Conservation (phyloP, 164 flowering plant species). For the Nymphaea thermarum region DNA sequence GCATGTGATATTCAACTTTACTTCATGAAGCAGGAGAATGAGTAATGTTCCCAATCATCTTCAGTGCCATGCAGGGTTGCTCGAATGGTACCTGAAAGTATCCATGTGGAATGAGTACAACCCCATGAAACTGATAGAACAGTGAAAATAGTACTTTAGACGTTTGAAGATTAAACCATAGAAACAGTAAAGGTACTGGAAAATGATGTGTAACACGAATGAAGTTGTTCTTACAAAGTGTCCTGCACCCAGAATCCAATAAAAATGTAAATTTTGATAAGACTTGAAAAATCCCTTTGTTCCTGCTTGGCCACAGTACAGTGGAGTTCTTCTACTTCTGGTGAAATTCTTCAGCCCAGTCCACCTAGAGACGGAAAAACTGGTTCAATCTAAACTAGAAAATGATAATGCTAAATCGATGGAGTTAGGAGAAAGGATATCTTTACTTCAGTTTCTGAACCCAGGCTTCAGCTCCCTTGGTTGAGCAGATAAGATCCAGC, state of each 20-base stretch:
- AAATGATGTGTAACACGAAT: too few species aligned
- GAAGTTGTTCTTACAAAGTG: conserved; percentile 21
- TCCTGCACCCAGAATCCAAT: conserved; percentile 25
- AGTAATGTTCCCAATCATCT: conserved; percentile 50
- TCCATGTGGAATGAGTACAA: neutral
- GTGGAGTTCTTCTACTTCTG: conserved; percentile 6
- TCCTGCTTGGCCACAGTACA: conserved; percentile 7
- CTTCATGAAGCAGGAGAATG: conserved; percentile 24
- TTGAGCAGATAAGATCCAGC: conserved; percentile 24
- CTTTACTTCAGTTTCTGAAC: conserved; percentile 18
- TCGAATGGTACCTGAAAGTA: conserved; percentile 62
- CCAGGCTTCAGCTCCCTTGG: conserved; percentile 21
- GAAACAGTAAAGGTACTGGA: too few species aligned
- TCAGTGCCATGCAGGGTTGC: conserved; percentile 62
- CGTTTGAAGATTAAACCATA: neutral
- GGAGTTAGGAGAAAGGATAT: neutral
- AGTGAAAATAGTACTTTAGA: neutral
- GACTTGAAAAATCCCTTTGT: conserved; percentile 21
- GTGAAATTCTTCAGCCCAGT: conserved; percentile 14
- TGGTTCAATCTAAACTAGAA: neutral
- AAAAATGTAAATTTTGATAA: conserved; percentile 22
- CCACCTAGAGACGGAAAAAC: conserved; percentile 11
- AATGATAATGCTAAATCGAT: neutral
- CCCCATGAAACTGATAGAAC: neutral
- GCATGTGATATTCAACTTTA: neutral